Evolutionary conservation across 306 rosid species (phyloP).

Genomic region (Ochetophila trinervis): DNA sequence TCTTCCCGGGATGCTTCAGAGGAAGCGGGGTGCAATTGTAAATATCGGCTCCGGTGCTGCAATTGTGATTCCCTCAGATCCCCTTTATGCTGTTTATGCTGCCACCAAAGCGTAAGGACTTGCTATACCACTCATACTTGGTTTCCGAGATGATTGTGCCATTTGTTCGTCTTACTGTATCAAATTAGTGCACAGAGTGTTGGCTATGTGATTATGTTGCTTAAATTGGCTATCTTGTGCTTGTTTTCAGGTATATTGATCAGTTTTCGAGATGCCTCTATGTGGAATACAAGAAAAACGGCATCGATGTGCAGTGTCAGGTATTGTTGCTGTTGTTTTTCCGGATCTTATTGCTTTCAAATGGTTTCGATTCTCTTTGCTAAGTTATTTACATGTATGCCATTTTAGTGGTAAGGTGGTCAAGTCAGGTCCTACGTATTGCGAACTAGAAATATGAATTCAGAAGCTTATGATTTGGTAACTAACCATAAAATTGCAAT

Average conservation of each 20-base stretch:
- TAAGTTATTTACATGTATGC: not conserved
- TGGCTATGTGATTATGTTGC: not conserved
- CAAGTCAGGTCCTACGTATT: not conserved
- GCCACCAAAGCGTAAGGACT: slow-evolving; percentile 87
- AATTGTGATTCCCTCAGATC: slow-evolving; percentile 87
- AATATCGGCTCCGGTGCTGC: slow-evolving; percentile 97
- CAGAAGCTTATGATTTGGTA: not conserved
- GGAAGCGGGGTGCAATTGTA: slow-evolving; percentile 87
- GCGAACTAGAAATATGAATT: not conserved
- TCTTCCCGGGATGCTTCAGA: slow-evolving; percentile 77
- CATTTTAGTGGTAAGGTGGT: not conserved
- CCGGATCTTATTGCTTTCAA: not conserved
- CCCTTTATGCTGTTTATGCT: slow-evolving; percentile 91
- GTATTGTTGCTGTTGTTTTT: slow-evolving; percentile 38
- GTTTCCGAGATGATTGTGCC: not conserved
- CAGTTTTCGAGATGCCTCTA: slow-evolving; percentile 89
- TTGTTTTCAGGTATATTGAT: slow-evolving; percentile 70
- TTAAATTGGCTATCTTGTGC: slow-evolving; percentile 8
- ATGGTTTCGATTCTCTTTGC: not conserved
- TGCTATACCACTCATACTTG: not conserved
- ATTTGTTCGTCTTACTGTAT: not conserved
- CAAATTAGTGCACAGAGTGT: not conserved
- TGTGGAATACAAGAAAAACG: slow-evolving; percentile 92
- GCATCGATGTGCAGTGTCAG: slow-evolving; percentile 99
- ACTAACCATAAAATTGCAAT: not conserved